A percentile compares a stretch with the other conserved stretches of the same genome.
These are phyloP conservation scores for Macrolepiota albuminosa DNA, from an alignment of 768 basidiomycete genomes.

Conservation along the genomic window DNA sequence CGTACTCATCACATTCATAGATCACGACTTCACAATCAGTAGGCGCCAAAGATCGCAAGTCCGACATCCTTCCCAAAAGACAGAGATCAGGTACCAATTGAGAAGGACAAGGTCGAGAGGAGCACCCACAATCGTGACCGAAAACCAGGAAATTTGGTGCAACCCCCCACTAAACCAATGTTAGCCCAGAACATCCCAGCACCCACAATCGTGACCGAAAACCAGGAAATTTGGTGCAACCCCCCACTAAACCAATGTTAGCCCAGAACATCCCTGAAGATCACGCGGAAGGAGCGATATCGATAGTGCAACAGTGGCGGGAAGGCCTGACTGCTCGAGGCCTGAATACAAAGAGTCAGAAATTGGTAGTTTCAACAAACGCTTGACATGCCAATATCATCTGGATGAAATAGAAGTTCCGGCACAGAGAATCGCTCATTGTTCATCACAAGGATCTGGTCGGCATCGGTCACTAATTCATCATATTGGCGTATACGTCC, in stretches of 20 bases:
- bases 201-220: slow-evolving; percentile 76
- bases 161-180: slow-evolving; percentile 87
- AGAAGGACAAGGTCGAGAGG: slow-evolving; percentile 10
- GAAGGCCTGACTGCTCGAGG: slow-evolving; percentile 75
- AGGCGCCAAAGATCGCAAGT: slow-evolving; percentile 80
- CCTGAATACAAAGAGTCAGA: slow-evolving; percentile 39
- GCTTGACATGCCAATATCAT: slow-evolving; percentile 70
- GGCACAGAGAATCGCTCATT: slow-evolving; percentile 92
- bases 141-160: slow-evolving; percentile 71
- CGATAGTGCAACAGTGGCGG: slow-evolving; percentile 68
- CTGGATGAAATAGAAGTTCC: slow-evolving; percentile 88
- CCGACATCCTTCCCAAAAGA: slow-evolving; percentile 49
- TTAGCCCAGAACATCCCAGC: slow-evolving; percentile 90
- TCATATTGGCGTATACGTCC: slow-evolving; percentile 52
- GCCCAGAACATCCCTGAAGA: slow-evolving; percentile 91
- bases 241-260: slow-evolving; percentile 88
- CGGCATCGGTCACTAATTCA: slow-evolving; percentile 49
- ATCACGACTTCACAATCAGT: slow-evolving; percentile 71
- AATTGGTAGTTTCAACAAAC: slow-evolving; percentile 8
- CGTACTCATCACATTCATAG: slow-evolving; percentile 72
- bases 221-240: slow-evolving; percentile 70
- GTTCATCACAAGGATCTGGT: slow-evolving; percentile 78
- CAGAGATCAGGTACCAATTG: slow-evolving; percentile 1
- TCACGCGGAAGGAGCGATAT: slow-evolving; percentile 76
- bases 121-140: slow-evolving; percentile 65